phyloP scores from a whole-genome alignment of 352 stramenopile genomes.

The Saprolegnia parasitica region DNA sequence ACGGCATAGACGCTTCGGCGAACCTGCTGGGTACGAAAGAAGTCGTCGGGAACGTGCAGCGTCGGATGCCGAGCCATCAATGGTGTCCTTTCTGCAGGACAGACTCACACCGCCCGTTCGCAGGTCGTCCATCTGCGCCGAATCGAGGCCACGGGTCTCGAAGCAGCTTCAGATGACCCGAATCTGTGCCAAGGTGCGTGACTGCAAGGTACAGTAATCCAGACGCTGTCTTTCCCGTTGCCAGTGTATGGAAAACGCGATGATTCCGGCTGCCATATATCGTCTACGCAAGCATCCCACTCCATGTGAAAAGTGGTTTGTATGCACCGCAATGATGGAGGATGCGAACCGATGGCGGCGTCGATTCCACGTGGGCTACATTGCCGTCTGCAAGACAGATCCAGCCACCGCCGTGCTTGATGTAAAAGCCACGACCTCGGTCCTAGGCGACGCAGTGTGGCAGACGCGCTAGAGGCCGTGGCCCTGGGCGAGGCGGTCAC shows the following conservation, averaged over 20 bases:
- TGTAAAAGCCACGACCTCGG: conserved; percentile 3
- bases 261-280: background rate
- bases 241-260: background rate
- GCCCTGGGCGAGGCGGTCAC: conserved; percentile 4
- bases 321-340: too few species aligned
- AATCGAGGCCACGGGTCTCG: too few species aligned
- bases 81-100: too few species aligned
- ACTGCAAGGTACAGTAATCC: too few species aligned
- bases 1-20: too few species aligned
- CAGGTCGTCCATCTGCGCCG: too few species aligned
- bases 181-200: too few species aligned
- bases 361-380: background rate
- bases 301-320: background rate
- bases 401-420: conserved; percentile 14
- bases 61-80: too few species aligned
- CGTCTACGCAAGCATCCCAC: background rate
- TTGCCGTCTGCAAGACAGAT: background rate
- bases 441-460: background rate
- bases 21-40: too few species aligned
- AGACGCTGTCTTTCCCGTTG: background rate
- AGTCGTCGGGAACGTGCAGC: too few species aligned
- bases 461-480: conserved; percentile 12
- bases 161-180: too few species aligned
- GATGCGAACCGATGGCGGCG: background rate
- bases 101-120: too few species aligned